Evolutionary conservation across 2,329 filamentous ascomycete species (phyloP), one percentile per base, ranked within the genome.

Genomic region (Colletotrichum cordylinicola): DNA sequence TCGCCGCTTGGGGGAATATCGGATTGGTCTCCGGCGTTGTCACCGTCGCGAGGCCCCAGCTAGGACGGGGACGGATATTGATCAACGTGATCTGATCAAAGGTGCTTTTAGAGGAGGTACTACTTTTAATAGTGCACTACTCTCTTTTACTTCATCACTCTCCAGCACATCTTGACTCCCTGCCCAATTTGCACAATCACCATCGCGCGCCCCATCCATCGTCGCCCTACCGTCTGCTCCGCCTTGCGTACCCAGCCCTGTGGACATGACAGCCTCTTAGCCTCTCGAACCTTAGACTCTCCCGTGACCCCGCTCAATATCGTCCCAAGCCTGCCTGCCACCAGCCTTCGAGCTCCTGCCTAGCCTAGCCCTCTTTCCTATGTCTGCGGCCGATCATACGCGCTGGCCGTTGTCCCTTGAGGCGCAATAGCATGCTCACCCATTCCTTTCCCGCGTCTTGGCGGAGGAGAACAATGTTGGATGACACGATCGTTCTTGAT

Each of bases 61-160:
- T 67, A 64, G 74, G 70, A 75, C 64, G 62, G 74, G 70, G 64
- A 75, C 68, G 56, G 64, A 31, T 68, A 37, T 76, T 52, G 70
- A 68, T 75, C 72, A 69, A 56, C 64, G 67, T 75, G 60, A 61
- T 74, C 68, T 74, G 65, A 67, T 77, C 70, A 66, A 77, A 66
- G 73, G 74, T 76, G 73, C 69, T 76, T 52, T 73, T 76, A 77
- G 65, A 73, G 74, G 73, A 77, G 73, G 73, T 76, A 76, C 74
- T 74, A 70, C 74, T 76, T 76, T 75, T 76, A 76, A 76, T 76
- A 76, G 74, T 76, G 74, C 74, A 76, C 74, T 76, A 75, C 72
- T 76, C 74, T 76, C 74, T 76, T 73, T 76, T 70, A 75, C 66
- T 76, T 75, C 67, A 68, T 64, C 71, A 62, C 67, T 75, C 62